Evolutionary conservation across 208 protist genomes (phyloP), one percentile per base, ranked within the genome.

Genomic region (Angomonas deanei): DNA sequence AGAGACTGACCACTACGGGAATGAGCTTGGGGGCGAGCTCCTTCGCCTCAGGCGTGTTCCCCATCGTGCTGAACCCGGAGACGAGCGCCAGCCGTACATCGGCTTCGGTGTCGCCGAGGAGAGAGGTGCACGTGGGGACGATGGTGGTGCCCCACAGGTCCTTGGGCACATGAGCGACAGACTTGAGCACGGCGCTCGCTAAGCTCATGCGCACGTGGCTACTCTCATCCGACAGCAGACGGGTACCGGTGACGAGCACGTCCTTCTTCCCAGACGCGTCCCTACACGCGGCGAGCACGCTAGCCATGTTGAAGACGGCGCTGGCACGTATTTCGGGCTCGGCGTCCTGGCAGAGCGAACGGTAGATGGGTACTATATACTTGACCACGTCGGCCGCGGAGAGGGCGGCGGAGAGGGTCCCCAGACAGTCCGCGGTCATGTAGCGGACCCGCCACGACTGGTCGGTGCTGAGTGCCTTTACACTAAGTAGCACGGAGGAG

Each of bases 391-490:
- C 85, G 8, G 76, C 61, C n/a, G 74, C 62, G 10, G 82, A 71
- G 23, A 88, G 71, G n/a, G 72, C 80, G 23, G 53, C 68, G 6
- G 85, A 76, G 32, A 95, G 71, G 60, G 58, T 67, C 38, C 89
- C 84, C 47, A 99, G 89, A n/a, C 92, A 80, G 67, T 99, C 97
- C 10, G 98, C 97, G 17, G 94, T 87, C 93, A 98, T 98, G 80
- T 99, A 99, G 5, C 98, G 90, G 38, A 99, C 98, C 15, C 98
- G 90, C 98, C 98, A 99, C 6, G 93, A 97, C 75, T 79, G 95
- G 80, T 99, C 98, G 3, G 63, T 48, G 2, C 86, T 69, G 32
- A 93, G 82, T 23, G 65, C 57, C 34, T 86, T 82, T 0, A 99
- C 66, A 0, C 79, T 61, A 15, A 83, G 70, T 15, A 99, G 67